phyloP scores from a whole-genome alignment of 768 basidiomycete genomes.

The Psilocybe cyanescens region DNA sequence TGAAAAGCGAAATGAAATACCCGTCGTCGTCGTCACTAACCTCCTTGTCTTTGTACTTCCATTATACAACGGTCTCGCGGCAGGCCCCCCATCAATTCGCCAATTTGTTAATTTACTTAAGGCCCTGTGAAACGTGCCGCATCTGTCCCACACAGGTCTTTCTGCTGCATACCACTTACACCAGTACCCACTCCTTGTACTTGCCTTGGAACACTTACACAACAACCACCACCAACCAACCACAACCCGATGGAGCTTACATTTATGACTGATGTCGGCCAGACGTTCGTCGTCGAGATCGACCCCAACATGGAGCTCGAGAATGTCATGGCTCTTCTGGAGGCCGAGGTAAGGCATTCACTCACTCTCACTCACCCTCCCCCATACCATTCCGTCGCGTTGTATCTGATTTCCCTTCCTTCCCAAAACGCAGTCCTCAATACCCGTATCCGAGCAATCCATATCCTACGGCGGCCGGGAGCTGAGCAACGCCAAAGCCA shows the following conservation, averaged over 20 bases:
- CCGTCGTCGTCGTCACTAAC: too few species aligned
- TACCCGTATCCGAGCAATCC: constrained; percentile 72
- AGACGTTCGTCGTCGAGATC: constrained; percentile 75
- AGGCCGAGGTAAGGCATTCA: constrained; percentile 80
- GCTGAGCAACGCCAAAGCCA: constrained; percentile 64
- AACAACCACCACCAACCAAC: constrained; percentile 2
- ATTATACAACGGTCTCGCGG: too few species aligned
- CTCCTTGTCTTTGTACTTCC: neutral
- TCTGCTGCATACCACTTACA: neutral
- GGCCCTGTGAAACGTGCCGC: constrained; percentile 7
- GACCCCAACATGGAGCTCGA: constrained; percentile 90
- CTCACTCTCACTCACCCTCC: neutral
- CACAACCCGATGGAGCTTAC: constrained; percentile 64
- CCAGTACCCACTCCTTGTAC: neutral
- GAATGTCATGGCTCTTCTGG: constrained; percentile 91
- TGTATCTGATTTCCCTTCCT: neutral
- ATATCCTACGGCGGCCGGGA: constrained; percentile 72
- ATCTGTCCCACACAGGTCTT: constrained; percentile 5
- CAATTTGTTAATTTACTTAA: neutral
- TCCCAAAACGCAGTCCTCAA: constrained; percentile 59
- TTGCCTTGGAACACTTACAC: neutral
- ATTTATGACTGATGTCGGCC: constrained; percentile 69
- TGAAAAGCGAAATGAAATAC: neutral
- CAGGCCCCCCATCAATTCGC: neutral
- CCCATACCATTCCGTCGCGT: neutral